phyloP scores from a whole-genome alignment of 768 basidiomycete genomes.

The Strobilomyces echinocephalus region DNA sequence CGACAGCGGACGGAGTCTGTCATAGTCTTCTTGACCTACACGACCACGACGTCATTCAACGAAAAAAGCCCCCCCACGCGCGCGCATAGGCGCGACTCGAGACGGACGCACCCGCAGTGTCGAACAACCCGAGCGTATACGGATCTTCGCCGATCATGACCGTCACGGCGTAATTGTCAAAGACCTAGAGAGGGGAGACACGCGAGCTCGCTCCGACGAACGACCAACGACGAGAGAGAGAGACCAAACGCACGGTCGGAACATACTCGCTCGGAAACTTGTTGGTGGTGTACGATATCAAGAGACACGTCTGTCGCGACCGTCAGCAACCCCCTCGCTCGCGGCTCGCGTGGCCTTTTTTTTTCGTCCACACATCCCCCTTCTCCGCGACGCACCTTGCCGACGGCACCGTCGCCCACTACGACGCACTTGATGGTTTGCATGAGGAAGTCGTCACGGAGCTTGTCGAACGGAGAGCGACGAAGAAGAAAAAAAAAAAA shows the following conservation, averaged over 20 bases:
- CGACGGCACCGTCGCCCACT: constrained; percentile 96
- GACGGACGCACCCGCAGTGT: constrained; percentile 83
- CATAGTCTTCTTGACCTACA: constrained; percentile 98
- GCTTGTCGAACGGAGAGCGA: not conserved
- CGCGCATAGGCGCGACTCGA: too few species aligned
- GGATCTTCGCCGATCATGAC: constrained; percentile 99
- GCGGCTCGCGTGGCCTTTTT: too few species aligned
- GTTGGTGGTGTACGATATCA: constrained; percentile 97
- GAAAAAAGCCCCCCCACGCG: too few species aligned
- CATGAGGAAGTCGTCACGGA: constrained; percentile 43
- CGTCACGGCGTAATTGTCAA: constrained; percentile 99
- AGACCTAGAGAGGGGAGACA: constrained; percentile 51
- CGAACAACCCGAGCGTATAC: constrained; percentile 96
- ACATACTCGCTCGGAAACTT: constrained; percentile 99
- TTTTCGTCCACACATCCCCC: too few species aligned
- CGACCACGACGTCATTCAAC: not conserved
- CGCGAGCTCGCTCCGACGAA: constrained; percentile 14
- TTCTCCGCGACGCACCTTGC: constrained; percentile 79
- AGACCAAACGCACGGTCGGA: constrained; percentile 69
- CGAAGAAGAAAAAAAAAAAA: not conserved
- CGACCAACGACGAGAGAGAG: not conserved
- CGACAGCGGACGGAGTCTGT: constrained; percentile 96
- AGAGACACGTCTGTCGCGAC: constrained; percentile 72
- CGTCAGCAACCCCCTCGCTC: too few species aligned
- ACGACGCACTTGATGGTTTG: constrained; percentile 98